These are phyloP conservation scores for Pythium myriotylum DNA, from an alignment of 352 stramenopile genomes.

Conservation along the genomic window DNA sequence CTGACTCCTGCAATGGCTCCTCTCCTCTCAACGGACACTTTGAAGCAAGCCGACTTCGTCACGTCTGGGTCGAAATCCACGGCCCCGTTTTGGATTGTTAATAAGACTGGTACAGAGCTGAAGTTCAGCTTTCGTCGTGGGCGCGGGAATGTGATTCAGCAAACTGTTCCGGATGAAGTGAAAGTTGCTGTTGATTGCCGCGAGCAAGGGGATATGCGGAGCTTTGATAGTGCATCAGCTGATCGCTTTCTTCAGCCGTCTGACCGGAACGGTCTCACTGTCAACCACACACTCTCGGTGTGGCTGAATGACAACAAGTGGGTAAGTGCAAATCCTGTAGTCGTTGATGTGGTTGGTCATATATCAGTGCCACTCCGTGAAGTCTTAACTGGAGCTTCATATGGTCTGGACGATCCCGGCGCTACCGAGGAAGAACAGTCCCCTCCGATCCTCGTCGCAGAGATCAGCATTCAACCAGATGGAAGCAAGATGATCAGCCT, in stretches of 20 bases:
- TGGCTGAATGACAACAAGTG: conserved; percentile 88
- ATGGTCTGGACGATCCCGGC: conserved; percentile 33
- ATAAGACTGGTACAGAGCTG: conserved; percentile 79
- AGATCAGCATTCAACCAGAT: conserved; percentile 88
- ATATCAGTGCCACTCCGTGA: conserved; percentile 80
- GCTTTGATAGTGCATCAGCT: conserved; percentile 80
- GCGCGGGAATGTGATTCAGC: conserved; percentile 78
- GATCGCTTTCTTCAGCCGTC: conserved; percentile 76
- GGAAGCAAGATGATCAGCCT: conserved; percentile 88
- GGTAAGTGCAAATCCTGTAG: conserved; percentile 84
- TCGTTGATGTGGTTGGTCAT: conserved; percentile 88
- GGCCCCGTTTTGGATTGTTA: conserved; percentile 89
- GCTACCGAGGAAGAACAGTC: conserved; percentile 55
- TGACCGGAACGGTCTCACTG: conserved; percentile 74
- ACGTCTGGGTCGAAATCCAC: conserved; percentile 86
- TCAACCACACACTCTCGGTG: conserved; percentile 88
- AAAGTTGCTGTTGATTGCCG: conserved; percentile 85
- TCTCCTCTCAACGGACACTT: conserved; percentile 73
- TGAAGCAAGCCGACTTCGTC: conserved; percentile 86
- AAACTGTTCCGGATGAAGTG: conserved; percentile 60
- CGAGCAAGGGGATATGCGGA: conserved; percentile 86
- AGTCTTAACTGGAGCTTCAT: conserved; percentile 15
- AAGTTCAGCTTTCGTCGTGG: conserved; percentile 89
- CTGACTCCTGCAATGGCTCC: conserved; percentile 87
- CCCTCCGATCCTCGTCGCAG: conserved; percentile 77